phyloP scores from a whole-genome alignment of 768 basidiomycete species.

The Boletus eberwhitei region DNA sequence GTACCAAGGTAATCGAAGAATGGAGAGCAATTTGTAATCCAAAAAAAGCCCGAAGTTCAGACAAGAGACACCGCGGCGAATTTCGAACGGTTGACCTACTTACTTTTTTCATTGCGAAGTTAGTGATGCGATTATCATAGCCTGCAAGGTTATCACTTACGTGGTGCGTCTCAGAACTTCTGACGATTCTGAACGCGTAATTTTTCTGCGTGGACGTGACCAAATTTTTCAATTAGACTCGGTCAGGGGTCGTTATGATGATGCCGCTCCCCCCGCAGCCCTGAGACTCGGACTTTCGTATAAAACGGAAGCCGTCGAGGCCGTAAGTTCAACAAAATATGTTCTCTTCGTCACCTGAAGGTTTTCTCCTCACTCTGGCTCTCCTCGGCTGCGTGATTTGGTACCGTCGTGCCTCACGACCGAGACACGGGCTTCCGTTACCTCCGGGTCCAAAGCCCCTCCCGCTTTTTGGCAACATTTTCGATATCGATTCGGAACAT shows the following conservation, averaged over 20 bases:
- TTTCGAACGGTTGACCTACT: constrained; percentile 8
- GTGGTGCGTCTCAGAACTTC: constrained; percentile 17
- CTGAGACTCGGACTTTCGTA: constrained; percentile 6
- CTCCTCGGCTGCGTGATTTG: constrained; percentile 11
- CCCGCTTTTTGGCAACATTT: constrained; percentile 23
- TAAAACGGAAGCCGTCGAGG: constrained; percentile 9
- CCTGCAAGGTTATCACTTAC: constrained; percentile 23
- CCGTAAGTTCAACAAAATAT: constrained; percentile 8
- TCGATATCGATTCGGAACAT: constrained; percentile 20
- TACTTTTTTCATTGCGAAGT: constrained; percentile 12
- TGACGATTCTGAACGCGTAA: constrained; percentile 10
- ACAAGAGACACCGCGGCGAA: constrained; percentile 30
- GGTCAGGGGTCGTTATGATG: constrained; percentile 12
- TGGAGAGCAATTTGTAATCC: constrained; percentile 17
- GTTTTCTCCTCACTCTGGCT: constrained; percentile 8
- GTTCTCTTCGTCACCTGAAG: not conserved
- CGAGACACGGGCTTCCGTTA: constrained; percentile 9
- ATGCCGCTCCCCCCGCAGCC: constrained; percentile 2
- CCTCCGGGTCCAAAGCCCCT: constrained; percentile 24
- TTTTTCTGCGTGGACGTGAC: constrained; percentile 4
- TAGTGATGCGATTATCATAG: constrained; percentile 17
- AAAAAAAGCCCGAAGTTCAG: constrained; percentile 10
- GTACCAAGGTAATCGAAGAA: constrained; percentile 19
- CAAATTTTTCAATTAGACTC: not conserved
- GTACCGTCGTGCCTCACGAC: constrained; percentile 4